phyloP scores from a whole-genome alignment of 768 basidiomycete genomes.

The Auricularia heimuer region DNA sequence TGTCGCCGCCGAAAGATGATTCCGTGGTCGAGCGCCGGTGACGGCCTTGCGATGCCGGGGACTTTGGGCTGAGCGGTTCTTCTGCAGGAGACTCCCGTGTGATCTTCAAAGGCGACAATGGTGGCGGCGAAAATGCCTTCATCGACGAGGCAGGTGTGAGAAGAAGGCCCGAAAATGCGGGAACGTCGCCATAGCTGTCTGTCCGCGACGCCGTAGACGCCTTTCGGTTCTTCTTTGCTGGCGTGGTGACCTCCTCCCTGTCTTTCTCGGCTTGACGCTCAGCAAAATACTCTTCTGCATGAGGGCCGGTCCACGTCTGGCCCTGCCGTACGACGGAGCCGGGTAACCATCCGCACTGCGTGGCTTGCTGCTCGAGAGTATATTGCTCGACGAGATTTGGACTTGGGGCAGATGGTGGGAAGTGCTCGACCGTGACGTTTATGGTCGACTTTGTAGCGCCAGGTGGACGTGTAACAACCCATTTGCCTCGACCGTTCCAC shows the following conservation, averaged over 20 bases:
- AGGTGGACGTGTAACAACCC: conserved; percentile 18
- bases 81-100: background rate
- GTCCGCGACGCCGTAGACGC: background rate
- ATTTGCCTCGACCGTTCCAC: conserved; percentile 24
- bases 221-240: conserved; percentile 4
- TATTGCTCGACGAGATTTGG: conserved; percentile 15
- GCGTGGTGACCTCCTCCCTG: conserved; percentile 11
- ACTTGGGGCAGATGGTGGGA: conserved; percentile 15
- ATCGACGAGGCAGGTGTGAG: background rate
- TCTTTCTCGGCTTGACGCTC: conserved; percentile 18
- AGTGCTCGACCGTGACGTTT: conserved; percentile 26
- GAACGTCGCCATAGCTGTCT: background rate
- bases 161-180: background rate
- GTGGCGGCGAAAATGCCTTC: background rate
- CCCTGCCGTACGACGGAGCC: conserved; percentile 20
- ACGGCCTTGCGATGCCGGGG: background rate
- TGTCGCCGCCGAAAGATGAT: background rate
- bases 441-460: conserved; percentile 19
- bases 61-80: background rate
- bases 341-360: conserved; percentile 9
- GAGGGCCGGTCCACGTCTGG: conserved; percentile 21
- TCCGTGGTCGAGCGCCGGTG: background rate
- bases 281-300: conserved; percentile 19
- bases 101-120: background rate
- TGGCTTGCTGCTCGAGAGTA: conserved; percentile 8